These are phyloP conservation scores for Diaporthe citriasiana DNA, from an alignment of 2,329 filamentous ascomycete genomes.

Conservation along the genomic window DNA sequence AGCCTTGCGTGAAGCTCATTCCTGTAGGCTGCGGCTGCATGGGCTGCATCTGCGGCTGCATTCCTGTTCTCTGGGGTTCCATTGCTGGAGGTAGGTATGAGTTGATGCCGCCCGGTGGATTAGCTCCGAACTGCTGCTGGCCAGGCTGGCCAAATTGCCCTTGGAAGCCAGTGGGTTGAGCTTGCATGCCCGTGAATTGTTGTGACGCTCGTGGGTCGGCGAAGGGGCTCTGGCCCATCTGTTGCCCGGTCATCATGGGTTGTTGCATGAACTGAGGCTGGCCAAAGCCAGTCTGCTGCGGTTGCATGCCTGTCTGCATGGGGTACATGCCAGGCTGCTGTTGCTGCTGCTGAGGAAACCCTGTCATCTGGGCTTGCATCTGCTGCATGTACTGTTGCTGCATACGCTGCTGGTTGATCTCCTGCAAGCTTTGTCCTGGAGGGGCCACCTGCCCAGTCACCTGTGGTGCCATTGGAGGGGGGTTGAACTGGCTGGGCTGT, in stretches of 20 bases:
- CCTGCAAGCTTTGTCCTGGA: slow-evolving; percentile 82
- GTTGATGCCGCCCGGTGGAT: slow-evolving; percentile 64
- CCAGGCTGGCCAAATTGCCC: slow-evolving; percentile 54
- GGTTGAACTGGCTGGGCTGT: slow-evolving; percentile 79
- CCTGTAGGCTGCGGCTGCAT: slow-evolving; percentile 65
- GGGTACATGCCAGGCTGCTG: slow-evolving; percentile 59
- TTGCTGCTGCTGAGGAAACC: slow-evolving; percentile 56
- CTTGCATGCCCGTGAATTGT: slow-evolving; percentile 65
- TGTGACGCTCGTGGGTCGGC: slow-evolving; percentile 54
- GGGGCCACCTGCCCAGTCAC: slow-evolving; percentile 84
- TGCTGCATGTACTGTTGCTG: slow-evolving; percentile 72
- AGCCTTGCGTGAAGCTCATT: slow-evolving; percentile 62
- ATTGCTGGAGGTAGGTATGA: slow-evolving; percentile 70
- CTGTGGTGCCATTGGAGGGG: slow-evolving; percentile 84
- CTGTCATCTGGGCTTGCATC: slow-evolving; percentile 57
- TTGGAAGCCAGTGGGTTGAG: slow-evolving; percentile 75
- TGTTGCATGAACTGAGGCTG: slow-evolving; percentile 61
- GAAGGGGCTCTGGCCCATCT: slow-evolving; percentile 58
- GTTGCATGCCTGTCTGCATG: slow-evolving; percentile 62
- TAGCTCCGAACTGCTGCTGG: slow-evolving; percentile 60
- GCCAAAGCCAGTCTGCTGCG: slow-evolving; percentile 55
- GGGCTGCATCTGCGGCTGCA: slow-evolving; percentile 55
- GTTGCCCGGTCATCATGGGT: slow-evolving; percentile 56
- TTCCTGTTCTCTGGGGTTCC: slow-evolving; percentile 71
- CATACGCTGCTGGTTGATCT: slow-evolving; percentile 74